phyloP scores from a whole-genome alignment of 371 early-diverging fungal species.

The Amoeboaphelidium protococcarum region DNA sequence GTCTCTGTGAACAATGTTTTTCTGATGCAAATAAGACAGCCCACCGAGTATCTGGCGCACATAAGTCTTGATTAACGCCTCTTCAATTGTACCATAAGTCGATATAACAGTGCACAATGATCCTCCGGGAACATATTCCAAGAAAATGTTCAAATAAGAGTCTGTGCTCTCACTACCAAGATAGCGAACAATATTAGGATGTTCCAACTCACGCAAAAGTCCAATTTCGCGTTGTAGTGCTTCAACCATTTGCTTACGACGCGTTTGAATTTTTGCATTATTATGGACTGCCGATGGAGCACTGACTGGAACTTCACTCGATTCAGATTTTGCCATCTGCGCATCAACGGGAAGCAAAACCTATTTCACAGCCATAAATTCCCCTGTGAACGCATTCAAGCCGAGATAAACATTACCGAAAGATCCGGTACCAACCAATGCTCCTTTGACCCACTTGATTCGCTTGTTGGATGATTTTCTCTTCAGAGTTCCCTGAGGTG shows the following conservation, averaged over 20 bases:
- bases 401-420: conserved; percentile 92
- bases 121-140: conserved; percentile 95
- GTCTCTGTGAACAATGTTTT: conserved; percentile 90
- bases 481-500: background rate
- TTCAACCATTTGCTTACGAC: conserved; percentile 23
- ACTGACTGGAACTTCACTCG: background rate
- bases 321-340: conserved; percentile 1
- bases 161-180: conserved; percentile 55
- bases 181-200: conserved; percentile 84
- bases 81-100: conserved; percentile 61
- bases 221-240: conserved; percentile 69
- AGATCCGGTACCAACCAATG: conserved; percentile 81
- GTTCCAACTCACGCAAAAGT: conserved; percentile 59
- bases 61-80: conserved; percentile 49
- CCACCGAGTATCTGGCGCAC: conserved; percentile 76
- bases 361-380: conserved; percentile 93
- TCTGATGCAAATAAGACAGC: conserved; percentile 73
- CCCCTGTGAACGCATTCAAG: conserved; percentile 48
- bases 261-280: conserved; percentile 5
- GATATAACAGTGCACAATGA: conserved; percentile 62
- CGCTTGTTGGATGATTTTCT: background rate
- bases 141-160: conserved; percentile 62
- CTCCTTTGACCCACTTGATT: conserved; percentile 47
- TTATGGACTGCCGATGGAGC: conserved; percentile 9
- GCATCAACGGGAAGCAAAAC: conserved; percentile 39